phyloP scores from a whole-genome alignment of 768 basidiomycete genomes.

The Phaeolepiota aurea region DNA sequence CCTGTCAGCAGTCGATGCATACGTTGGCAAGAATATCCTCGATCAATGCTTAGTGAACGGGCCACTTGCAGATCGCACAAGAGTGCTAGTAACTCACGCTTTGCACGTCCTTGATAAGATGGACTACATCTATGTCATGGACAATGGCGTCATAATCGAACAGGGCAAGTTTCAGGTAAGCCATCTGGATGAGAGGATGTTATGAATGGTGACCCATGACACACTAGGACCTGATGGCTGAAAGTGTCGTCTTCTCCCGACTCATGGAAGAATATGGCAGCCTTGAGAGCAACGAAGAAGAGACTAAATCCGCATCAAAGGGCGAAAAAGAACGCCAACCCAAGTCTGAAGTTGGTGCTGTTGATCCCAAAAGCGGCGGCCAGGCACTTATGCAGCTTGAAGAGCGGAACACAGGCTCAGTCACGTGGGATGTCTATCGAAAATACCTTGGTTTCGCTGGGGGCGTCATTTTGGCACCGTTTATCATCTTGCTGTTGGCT shows the following conservation, averaged over 20 bases:
- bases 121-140: constrained; percentile 50
- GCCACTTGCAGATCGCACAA: constrained; percentile 35
- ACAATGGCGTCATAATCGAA: constrained; percentile 41
- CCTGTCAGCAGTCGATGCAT: constrained; percentile 62
- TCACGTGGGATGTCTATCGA: constrained; percentile 39
- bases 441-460: constrained; percentile 43
- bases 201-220: constrained; percentile 14
- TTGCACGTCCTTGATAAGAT: constrained; percentile 39
- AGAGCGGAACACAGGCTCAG: constrained; percentile 49
- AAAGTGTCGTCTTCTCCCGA: constrained; percentile 2
- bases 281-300: background rate
- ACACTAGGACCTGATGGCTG: constrained; percentile 1
- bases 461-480: constrained; percentile 34
- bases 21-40: constrained; percentile 52
- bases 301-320: background rate
- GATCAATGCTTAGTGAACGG: constrained; percentile 43
- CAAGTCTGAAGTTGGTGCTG: background rate
- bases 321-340: background rate
- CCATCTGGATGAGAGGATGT: constrained; percentile 26
- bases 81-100: constrained; percentile 47
- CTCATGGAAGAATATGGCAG: constrained; percentile 9
- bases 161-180: constrained; percentile 25
- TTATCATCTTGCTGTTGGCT: constrained; percentile 30
- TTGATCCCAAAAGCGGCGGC: constrained; percentile 17
- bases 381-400: constrained; percentile 42